A percentile compares a stretch with the other conserved stretches of the same genome.
These are phyloP conservation scores for Massarina eburnea DNA, from an alignment of 2,329 filamentous ascomycete genomes.

Conservation along the genomic window DNA sequence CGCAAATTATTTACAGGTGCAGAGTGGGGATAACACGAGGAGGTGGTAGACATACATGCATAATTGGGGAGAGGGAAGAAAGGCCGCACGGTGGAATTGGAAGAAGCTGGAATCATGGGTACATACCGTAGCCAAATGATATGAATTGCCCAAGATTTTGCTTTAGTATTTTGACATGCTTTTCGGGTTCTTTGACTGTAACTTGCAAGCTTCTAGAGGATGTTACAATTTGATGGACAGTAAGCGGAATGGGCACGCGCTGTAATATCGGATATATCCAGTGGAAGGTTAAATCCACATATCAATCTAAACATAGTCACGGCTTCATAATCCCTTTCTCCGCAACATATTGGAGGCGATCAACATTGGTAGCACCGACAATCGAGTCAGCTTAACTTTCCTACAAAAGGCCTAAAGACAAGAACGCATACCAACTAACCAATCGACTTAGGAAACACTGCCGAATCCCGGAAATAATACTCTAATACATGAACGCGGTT, in stretches of 20 bases:
- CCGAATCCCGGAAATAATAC: neutral
- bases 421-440: too few relatives aligned
- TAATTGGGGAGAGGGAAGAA: neutral
- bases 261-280: neutral
- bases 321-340: too few relatives aligned
- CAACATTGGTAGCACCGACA: too few relatives aligned
- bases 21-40: slow-evolving; percentile 26
- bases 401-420: too few relatives aligned
- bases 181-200: too few relatives aligned
- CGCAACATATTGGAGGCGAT: too few relatives aligned
- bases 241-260: neutral
- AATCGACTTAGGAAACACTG: neutral
- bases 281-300: neutral
- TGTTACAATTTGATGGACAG: neutral
- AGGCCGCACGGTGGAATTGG: neutral
- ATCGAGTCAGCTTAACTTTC: too few relatives aligned
- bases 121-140: neutral
- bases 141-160: neutral
- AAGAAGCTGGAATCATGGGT: neutral
- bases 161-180: too few relatives aligned
- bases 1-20: slow-evolving; percentile 28
- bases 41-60: slow-evolving; percentile 9
- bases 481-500: neutral
- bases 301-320: neutral
- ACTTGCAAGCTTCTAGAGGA: too few relatives aligned